Evolutionary conservation across 371 early-diverging fungal genomes (phyloP).

Genomic region (Rhizopus arrhizus): DNA sequence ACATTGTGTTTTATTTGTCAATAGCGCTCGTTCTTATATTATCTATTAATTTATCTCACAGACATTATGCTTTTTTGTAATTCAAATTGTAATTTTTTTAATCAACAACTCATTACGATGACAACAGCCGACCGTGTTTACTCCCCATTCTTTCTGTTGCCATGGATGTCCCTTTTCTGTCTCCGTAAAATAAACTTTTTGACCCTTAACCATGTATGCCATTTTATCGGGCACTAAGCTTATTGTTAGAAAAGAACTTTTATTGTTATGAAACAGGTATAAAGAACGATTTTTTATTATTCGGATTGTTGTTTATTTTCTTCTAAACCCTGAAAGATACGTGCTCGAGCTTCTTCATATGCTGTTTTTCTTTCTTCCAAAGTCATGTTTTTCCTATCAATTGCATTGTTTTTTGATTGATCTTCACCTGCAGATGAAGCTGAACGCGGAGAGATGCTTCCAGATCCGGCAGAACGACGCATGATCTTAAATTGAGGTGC

Average conservation of each 20-base stretch:
- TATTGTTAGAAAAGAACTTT: background rate
- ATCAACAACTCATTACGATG: no score
- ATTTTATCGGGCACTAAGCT: no score
- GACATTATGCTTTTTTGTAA: no score
- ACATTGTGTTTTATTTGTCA: no score
- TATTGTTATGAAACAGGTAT: background rate
- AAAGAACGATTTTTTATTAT: background rate
- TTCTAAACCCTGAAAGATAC: constrained; percentile 70
- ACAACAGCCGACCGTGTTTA: no score
- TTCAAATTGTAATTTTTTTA: no score
- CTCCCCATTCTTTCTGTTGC: no score
- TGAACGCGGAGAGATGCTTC: constrained; percentile 20
- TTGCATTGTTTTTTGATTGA: constrained; percentile 10
- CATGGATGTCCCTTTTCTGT: background rate
- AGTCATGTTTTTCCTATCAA: constrained; percentile 57
- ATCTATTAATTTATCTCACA: no score
- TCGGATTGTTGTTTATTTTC: constrained; percentile 7
- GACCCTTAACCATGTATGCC: no score
- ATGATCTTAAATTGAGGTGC: constrained; percentile 54
- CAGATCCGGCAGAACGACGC: constrained; percentile 40
- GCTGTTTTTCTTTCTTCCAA: constrained; percentile 74
- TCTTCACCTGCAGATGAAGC: constrained; percentile 11
- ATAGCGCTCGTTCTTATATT: no score
- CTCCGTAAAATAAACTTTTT: background rate
- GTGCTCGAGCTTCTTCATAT: constrained; percentile 77